Base-by-base conservation (phyloP, 164 flowering plant genomes). In the Aristolochia californica region DNA sequence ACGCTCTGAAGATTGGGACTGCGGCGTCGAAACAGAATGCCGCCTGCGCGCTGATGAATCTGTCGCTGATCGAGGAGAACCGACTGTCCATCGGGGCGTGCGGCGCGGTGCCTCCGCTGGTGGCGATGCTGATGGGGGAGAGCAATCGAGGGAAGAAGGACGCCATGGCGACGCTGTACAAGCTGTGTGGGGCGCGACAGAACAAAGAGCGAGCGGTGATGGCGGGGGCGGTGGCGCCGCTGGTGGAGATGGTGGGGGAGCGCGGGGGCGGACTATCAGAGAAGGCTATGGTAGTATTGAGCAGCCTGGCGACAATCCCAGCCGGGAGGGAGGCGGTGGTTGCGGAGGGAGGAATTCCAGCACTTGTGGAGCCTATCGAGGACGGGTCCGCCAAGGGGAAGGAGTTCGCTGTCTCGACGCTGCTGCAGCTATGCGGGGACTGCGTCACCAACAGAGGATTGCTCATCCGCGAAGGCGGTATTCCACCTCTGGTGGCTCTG, bases 261-360 rank as follows among this genome's bases (percentile, higher is more conserved):
- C 76, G 77, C 57, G 97, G 85, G 57, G 72, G 67, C 2, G 98
- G 97, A 2, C 58, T 85, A 74, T 73, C 87, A 45, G 98, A 93
- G 79, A 93, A 89, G 75, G 99, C 97, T 16, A 80, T 88, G 88
- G 99, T 94, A 67, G 89, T 94, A 27, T 59, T 89, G 74, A 90
- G 83, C 57, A 83, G 90, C 63, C 60, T 93, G 76, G 90, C 95
- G 4, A 83, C 59, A 17, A 70, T 84, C n/a, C 69, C 65, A 44
- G 81, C 75, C 45, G 99, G 97, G 5, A 77, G 62, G 59, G 74
- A 60, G 38, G 81, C 85, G 8, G 81, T 94, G 53, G 93, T 87
- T 5, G 89, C 85, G 64, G 99, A 84, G 72, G 86, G 84, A 0
- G 99, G 99, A 15, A 81, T 94, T 47, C 69, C 90, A 23, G 96